These are phyloP conservation scores for Silene noctiflora DNA, from an alignment of 179 eudicot species.

Conservation along the genomic window DNA sequence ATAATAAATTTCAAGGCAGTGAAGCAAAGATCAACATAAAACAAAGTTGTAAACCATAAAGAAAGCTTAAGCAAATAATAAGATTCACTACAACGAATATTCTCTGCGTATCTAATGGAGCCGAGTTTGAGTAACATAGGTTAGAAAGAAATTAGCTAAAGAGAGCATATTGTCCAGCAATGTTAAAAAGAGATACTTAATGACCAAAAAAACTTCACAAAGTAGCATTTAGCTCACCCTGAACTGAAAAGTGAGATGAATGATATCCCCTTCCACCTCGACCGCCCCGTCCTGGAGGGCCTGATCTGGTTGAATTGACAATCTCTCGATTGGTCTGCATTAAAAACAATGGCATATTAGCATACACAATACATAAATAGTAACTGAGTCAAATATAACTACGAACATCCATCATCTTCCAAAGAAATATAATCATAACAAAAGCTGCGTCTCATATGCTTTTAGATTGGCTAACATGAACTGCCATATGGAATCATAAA, in stretches of 20 bases:
- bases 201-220: background rate
- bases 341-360: slow-evolving; percentile 27
- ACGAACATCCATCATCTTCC: background rate
- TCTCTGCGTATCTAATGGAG: background rate
- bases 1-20: slow-evolving; percentile 11
- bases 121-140: background rate
- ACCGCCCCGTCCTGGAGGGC: slow-evolving; percentile 56
- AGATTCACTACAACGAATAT: background rate
- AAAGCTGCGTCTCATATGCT: too few relatives aligned
- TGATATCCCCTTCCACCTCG: slow-evolving; percentile 57
- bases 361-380: background rate
- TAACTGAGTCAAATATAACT: background rate
- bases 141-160: background rate
- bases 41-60: background rate
- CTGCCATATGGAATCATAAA: too few relatives aligned
- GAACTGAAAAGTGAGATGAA: slow-evolving; percentile 39
- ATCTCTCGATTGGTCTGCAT: slow-evolving; percentile 49
- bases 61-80: background rate
- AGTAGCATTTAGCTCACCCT: slow-evolving; percentile 34
- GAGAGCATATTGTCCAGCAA: background rate
- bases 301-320: slow-evolving; percentile 57
- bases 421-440: background rate
- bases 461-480: too few relatives aligned
- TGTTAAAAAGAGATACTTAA: background rate
- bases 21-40: background rate